Percentiles rank a stretch among this genome's conserved stretches.
Conservation (phyloP, 2,329 filamentous ascomycete genomes). For the Aspergillus eucalypticola region DNA sequence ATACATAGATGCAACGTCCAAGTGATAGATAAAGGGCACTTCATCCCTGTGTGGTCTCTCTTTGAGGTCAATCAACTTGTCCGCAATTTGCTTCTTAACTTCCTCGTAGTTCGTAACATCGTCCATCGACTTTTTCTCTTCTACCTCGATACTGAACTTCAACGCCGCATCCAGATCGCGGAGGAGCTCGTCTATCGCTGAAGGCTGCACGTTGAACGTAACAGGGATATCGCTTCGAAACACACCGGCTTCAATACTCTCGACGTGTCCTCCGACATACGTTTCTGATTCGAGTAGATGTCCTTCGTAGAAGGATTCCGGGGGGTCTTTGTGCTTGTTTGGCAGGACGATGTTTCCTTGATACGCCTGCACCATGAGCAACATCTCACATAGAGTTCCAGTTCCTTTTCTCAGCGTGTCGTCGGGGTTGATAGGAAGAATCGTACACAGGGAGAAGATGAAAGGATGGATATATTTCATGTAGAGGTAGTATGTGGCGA, state of each 20-base stretch:
- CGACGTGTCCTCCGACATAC: slow-evolving; percentile 96
- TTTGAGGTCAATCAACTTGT: slow-evolving; percentile 70
- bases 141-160: slow-evolving; percentile 80
- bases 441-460: slow-evolving; percentile 97
- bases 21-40: slow-evolving; percentile 88
- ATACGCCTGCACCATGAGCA: slow-evolving; percentile 98
- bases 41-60: slow-evolving; percentile 82
- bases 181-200: slow-evolving; percentile 85
- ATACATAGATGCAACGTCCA: slow-evolving; percentile 99
- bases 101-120: slow-evolving; percentile 81
- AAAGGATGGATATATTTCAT: slow-evolving; percentile 99
- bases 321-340: slow-evolving; percentile 90
- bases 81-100: slow-evolving; percentile 77
- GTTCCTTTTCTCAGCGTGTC: slow-evolving; percentile 94
- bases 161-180: slow-evolving; percentile 84
- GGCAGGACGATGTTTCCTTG: slow-evolving; percentile 87
- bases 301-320: slow-evolving; percentile 94
- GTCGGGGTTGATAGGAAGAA: slow-evolving; percentile 88
- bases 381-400: slow-evolving; percentile 98
- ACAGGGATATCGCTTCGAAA: slow-evolving; percentile 95
- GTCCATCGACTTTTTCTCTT: slow-evolving; percentile 78
- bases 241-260: slow-evolving; percentile 97
- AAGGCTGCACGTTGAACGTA: slow-evolving; percentile 86
- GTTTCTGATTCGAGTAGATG: slow-evolving; percentile 96
- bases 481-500: slow-evolving; percentile 97